Base-by-base conservation (phyloP, 495 filamentous ascomycete species). In the Talaromyces nanjingensis region DNA sequence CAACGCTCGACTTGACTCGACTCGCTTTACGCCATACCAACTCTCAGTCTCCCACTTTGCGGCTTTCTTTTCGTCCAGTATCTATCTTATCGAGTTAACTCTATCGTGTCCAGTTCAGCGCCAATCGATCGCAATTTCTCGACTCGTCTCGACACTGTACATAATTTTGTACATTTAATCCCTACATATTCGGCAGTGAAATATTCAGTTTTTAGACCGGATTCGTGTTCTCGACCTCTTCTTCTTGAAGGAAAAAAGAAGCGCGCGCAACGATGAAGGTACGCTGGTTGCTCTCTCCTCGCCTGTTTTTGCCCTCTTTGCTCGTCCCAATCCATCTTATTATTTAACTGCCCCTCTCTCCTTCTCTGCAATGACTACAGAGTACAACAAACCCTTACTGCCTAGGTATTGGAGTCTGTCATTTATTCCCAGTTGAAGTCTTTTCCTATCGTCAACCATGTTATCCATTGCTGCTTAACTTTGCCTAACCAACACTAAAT, bases 271-370 rank as follows among this genome's bases (percentile, higher is more conserved):
- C 42, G 14, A 62, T 62, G 60, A 62, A 62, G 60, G 60, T 62
- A 60, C 59, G 59, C 59, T 47, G 59, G 59, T 37, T 8, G 34
- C 29, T 54, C 60, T 27, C 49, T 63, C 65, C 58, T 59, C 60
- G 18, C 49, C 24, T 54, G 18, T 54, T 54, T 59, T 77, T 74
- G 9, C 75, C 76, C 49, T 69, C 72, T 63, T 81, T 74, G 64
- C 79, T 77, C 70, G 65, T 70, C 29, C 66, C 74, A 31, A 63
- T 81, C 54, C 68, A 73, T 22, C 49, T 20, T 69, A 78, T 12
- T 63, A 22, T 59, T 33, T 33, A 29, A 47, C 27, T 29, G n/a
- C n/a, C 37, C 29, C 29, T 31, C 47, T 67, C 60, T 31, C 14
- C 65, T 47, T 59, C 34, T 65, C 22, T 54, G 52, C 52, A 22